Conservation (phyloP, 495 filamentous ascomycete species). For the Letharia columbiana region DNA sequence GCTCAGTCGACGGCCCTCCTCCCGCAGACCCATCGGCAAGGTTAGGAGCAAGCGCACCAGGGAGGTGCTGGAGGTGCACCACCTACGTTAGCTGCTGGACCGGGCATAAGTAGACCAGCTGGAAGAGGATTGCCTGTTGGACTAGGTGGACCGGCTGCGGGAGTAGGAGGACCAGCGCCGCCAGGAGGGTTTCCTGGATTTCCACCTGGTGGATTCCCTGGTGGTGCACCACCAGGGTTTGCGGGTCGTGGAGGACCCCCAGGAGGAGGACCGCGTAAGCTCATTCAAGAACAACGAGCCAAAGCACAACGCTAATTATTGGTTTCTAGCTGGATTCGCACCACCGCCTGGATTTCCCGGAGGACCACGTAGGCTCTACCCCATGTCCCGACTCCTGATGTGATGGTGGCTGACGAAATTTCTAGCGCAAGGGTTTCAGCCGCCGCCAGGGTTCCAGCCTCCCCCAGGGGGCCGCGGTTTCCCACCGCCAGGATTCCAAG, state of each 20-base stretch:
- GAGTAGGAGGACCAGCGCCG: conserved; percentile 73
- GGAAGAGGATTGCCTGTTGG: conserved; percentile 84
- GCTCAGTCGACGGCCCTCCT: conserved; percentile 94
- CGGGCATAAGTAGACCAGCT: conserved; percentile 85
- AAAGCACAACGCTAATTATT: conserved; percentile 13
- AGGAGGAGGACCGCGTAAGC: conserved; percentile 52
- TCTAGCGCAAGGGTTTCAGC: conserved; percentile 52
- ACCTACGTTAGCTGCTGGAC: conserved; percentile 67
- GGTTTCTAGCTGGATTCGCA: conserved; percentile 44
- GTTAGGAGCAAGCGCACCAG: conserved; percentile 67
- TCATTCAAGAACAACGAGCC: conserved; percentile 3
- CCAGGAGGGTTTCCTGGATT: conserved; percentile 48
- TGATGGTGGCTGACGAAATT: background rate
- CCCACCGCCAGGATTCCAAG: conserved; percentile 67
- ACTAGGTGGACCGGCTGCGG: conserved; percentile 81
- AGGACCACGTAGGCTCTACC: conserved; percentile 47
- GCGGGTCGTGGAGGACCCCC: conserved; percentile 62
- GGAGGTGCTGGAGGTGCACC: conserved; percentile 50
- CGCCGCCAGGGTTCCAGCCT: conserved; percentile 61
- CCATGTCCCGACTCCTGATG: background rate
- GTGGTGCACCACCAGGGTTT: conserved; percentile 65
- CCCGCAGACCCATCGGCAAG: conserved; percentile 87
- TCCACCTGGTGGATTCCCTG: conserved; percentile 59
- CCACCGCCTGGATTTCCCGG: conserved; percentile 59
- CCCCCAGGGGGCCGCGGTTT: conserved; percentile 58